Evolutionary conservation across 176 grass and related monocot species (phyloP).

Genomic region (Tuctoria greenei): DNA sequence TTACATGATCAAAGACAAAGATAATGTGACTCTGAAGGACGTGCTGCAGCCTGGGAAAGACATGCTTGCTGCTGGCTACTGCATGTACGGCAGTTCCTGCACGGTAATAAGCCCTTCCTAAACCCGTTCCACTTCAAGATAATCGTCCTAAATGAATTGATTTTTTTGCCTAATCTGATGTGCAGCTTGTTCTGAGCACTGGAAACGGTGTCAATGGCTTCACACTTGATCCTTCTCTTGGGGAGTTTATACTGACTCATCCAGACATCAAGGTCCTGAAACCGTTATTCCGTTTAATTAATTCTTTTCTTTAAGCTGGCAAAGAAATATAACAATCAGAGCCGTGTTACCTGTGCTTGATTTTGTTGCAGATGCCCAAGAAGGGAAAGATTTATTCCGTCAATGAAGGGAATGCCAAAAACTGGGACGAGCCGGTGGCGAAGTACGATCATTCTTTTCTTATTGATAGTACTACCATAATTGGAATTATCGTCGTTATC

Average conservation of each 20-base stretch:
- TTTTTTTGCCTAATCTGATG: background rate
- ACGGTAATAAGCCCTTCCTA: conserved; percentile 45
- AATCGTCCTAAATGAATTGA: background rate
- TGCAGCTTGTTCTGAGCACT: conserved; percentile 87
- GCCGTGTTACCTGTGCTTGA: background rate
- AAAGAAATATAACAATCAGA: background rate
- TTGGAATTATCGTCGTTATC: no score
- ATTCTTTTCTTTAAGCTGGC: background rate
- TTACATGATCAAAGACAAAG: conserved; percentile 72
- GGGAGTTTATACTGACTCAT: conserved; percentile 98
- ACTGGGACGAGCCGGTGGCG: conserved; percentile 85
- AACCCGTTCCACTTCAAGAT: background rate
- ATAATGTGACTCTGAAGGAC: conserved; percentile 64
- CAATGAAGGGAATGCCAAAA: conserved; percentile 93
- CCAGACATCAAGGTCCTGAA: conserved; percentile 74
- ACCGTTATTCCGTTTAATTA: background rate
- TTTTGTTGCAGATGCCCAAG: conserved; percentile 66
- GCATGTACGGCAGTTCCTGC: conserved; percentile 99
- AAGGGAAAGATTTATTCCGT: conserved; percentile 97
- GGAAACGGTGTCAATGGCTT: conserved; percentile 89
- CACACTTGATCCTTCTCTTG: conserved; percentile 96
- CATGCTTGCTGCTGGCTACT: conserved; percentile 96
- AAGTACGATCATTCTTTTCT: conserved; percentile 46
- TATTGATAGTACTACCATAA: background rate
- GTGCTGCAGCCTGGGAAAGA: conserved; percentile 84